A percentile compares a stretch with the other conserved stretches of the same genome.
These are phyloP conservation scores for Aspergillus heteromorphus DNA, from an alignment of 495 filamentous ascomycete species.

Conservation along the genomic window DNA sequence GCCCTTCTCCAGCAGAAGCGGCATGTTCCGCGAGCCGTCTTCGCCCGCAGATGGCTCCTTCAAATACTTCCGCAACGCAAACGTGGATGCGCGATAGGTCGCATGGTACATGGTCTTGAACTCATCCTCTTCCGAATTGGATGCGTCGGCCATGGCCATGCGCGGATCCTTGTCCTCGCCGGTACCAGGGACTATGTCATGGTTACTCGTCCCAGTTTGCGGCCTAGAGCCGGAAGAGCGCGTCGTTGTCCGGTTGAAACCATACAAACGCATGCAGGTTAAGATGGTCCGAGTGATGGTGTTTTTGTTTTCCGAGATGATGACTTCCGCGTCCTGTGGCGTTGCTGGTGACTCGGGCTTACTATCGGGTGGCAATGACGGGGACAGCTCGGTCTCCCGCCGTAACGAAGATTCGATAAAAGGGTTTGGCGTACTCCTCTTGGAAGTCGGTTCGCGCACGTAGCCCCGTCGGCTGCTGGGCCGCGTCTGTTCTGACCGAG, in stretches of 20 bases:
- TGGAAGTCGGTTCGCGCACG: slow-evolving; percentile 8
- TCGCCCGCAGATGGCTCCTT: slow-evolving; percentile 15
- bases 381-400: slow-evolving; percentile 13
- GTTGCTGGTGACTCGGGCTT: slow-evolving; percentile 11
- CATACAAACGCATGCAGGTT: slow-evolving; percentile 61
- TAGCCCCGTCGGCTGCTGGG: slow-evolving; percentile 20
- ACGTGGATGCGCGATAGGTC: slow-evolving; percentile 55
- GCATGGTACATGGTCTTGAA: slow-evolving; percentile 64
- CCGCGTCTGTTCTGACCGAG: slow-evolving; percentile 11
- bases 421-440: slow-evolving; percentile 23
- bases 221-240: slow-evolving; percentile 19
- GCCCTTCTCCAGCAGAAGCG: slow-evolving; percentile 31
- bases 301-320: slow-evolving; percentile 39
- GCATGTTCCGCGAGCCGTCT: slow-evolving; percentile 10
- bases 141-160: slow-evolving; percentile 2
- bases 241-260: slow-evolving; percentile 44
- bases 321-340: slow-evolving; percentile 29
- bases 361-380: slow-evolving; percentile 13
- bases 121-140: slow-evolving; percentile 47
- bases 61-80: slow-evolving; percentile 51
- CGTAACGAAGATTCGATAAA: slow-evolving; percentile 20
- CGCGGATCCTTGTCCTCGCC: slow-evolving; percentile 12
- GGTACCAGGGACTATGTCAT: slow-evolving; percentile 12
- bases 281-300: slow-evolving; percentile 46
- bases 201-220: slow-evolving; percentile 4